Evolutionary conservation across 768 basidiomycete genomes (phyloP).

Genomic region (Leucosporidium yakuticum): DNA sequence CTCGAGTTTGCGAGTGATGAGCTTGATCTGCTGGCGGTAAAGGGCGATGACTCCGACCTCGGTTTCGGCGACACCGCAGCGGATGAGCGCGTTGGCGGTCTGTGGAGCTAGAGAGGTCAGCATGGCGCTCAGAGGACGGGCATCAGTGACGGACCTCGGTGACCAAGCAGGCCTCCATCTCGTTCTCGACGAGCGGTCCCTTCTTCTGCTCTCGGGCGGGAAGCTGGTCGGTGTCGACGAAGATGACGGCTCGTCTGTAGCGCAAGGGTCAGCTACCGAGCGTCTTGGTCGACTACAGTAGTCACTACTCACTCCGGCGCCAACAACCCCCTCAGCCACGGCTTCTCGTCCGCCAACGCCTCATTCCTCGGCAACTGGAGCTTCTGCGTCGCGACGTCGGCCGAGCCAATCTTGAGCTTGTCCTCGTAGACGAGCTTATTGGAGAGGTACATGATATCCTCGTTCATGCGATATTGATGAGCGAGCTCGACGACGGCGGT

Average conservation of each 20-base stretch:
- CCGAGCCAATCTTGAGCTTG: conserved; percentile 70
- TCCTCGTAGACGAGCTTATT: conserved; percentile 79
- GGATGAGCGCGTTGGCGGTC: conserved; percentile 60
- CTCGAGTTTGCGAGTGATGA: conserved; percentile 62
- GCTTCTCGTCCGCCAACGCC: conserved; percentile 43
- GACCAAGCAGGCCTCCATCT: conserved; percentile 58
- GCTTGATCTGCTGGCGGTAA: conserved; percentile 93
- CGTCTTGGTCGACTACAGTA: not conserved
- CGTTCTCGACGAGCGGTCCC: conserved; percentile 87
- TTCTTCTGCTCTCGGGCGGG: conserved; percentile 73
- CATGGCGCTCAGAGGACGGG: not conserved
- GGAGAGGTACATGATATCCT: conserved; percentile 85
- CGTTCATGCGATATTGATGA: conserved; percentile 94
- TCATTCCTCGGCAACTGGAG: conserved; percentile 53
- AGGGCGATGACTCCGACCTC: conserved; percentile 85
- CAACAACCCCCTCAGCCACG: conserved; percentile 8
- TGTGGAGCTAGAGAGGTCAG: conserved; percentile 45
- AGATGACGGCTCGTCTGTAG: conserved; percentile 72
- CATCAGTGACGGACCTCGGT: conserved; percentile 40
- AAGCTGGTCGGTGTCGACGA: conserved; percentile 83
- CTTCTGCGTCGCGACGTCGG: conserved; percentile 57
- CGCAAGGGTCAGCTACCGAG: not conserved
- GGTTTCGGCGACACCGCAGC: conserved; percentile 58
- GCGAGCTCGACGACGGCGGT: conserved; percentile 72
- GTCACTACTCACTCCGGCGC: conserved; percentile 9